A percentile compares a stretch with the other conserved stretches of the same genome.
These are phyloP conservation scores for Hanseniaspora gamundiae DNA, from an alignment of 1,139 yeast genomes.

Conservation along the genomic window DNA sequence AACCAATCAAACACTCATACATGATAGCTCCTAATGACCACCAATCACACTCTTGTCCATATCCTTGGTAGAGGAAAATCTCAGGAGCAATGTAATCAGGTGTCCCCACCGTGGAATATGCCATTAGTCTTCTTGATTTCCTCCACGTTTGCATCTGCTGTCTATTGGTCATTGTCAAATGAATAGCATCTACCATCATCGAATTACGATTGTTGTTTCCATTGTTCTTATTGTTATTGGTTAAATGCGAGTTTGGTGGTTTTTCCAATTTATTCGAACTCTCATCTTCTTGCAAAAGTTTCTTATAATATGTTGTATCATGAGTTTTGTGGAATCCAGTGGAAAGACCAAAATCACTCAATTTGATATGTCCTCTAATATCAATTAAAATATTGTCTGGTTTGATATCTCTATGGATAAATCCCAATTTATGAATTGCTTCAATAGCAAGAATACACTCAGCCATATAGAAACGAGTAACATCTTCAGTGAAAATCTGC, in stretches of 20 bases:
- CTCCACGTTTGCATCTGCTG: slow-evolving; percentile 99
- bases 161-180: slow-evolving; percentile 86
- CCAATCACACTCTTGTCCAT: slow-evolving; percentile 99
- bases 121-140: slow-evolving; percentile 90
- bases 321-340: slow-evolving; percentile 83
- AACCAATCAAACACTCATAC: slow-evolving; percentile 97
- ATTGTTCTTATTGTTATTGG: slow-evolving; percentile 13
- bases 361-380: slow-evolving; percentile 65
- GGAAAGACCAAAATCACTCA: slow-evolving; percentile 73
- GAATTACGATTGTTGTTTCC: slow-evolving; percentile 42
- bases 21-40: slow-evolving; percentile 98
- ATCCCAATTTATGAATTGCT: slow-evolving; percentile 69
- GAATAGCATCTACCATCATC: slow-evolving; percentile 89
- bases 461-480: slow-evolving; percentile 74
- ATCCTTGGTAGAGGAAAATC: slow-evolving; percentile 91
- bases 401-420: slow-evolving; percentile 72
- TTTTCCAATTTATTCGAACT: slow-evolving; percentile 5
- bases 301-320: slow-evolving; percentile 66
- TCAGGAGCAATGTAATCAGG: slow-evolving; percentile 99
- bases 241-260: slow-evolving; percentile 6
- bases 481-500: slow-evolving; percentile 79
- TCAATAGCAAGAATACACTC: slow-evolving; percentile 79
- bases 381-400: slow-evolving; percentile 76
- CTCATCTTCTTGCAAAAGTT: slow-evolving; percentile 49
- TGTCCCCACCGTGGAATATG: slow-evolving; percentile 96